Evolutionary conservation across 2,329 filamentous ascomycete genomes (phyloP).

Genomic region (Penicillium sp.): DNA sequence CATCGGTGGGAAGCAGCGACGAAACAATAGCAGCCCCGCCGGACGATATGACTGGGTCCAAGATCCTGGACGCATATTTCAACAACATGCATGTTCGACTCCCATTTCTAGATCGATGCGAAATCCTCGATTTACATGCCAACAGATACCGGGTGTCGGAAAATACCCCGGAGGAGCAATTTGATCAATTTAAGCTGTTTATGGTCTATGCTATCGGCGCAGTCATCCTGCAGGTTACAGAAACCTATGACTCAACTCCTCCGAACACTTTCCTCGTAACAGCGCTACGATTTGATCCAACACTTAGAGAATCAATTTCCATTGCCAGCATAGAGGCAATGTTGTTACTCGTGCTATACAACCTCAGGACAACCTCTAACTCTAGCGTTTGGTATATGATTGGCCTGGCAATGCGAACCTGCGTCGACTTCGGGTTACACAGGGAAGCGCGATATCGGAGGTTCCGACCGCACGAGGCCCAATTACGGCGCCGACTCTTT

Average conservation of each 20-base stretch:
- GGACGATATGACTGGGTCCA: slow-evolving; percentile 10
- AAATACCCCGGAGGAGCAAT: slow-evolving; percentile 6
- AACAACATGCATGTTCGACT: slow-evolving; percentile 20
- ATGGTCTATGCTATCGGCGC: slow-evolving; percentile 25
- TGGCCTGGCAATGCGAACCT: slow-evolving; percentile 27
- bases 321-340: slow-evolving; percentile 23
- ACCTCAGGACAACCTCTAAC: slow-evolving; percentile 21
- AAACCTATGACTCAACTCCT: slow-evolving; percentile 14
- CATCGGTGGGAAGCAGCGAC: background rate
- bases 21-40: slow-evolving; percentile 4
- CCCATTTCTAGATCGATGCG: slow-evolving; percentile 15
- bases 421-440: slow-evolving; percentile 27
- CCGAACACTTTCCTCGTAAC: slow-evolving; percentile 11
- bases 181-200: slow-evolving; percentile 21
- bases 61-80: slow-evolving; percentile 21
- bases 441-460: slow-evolving; percentile 16
- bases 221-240: slow-evolving; percentile 17
- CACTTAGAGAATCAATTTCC: slow-evolving; percentile 8
- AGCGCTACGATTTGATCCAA: slow-evolving; percentile 15
- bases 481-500: slow-evolving; percentile 28
- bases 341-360: slow-evolving; percentile 24
- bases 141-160: background rate
- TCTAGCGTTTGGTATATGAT: slow-evolving; percentile 28
- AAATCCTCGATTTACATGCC: slow-evolving; percentile 14
- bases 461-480: slow-evolving; percentile 11